These are phyloP conservation scores for Gloeostereum incarnatum DNA, from an alignment of 768 basidiomycete species.

Conservation along the genomic window DNA sequence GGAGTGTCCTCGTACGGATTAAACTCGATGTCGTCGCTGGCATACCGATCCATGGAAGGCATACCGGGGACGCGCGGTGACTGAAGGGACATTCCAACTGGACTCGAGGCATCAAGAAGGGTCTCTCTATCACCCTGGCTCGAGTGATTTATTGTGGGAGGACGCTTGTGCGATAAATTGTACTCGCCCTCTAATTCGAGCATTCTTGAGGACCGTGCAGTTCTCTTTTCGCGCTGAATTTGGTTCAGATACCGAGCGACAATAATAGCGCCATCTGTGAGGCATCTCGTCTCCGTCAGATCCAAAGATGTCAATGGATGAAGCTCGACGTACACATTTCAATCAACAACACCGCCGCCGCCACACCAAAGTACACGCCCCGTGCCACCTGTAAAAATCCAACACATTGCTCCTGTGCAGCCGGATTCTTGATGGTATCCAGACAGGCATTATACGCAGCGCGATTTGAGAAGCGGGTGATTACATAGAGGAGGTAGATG, in stretches of 20 bases:
- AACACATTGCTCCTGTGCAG: conserved; percentile 34
- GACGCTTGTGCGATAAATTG: conserved; percentile 19
- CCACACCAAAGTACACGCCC: conserved; percentile 36
- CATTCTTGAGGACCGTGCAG: conserved; percentile 23
- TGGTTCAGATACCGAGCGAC: conserved; percentile 45
- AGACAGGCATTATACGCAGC: conserved; percentile 37
- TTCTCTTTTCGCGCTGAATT: conserved; percentile 40
- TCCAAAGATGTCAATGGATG: conserved; percentile 2
- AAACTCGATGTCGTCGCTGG: conserved; percentile 18
- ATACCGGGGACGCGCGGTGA: conserved; percentile 9
- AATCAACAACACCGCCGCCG: conserved; percentile 32
- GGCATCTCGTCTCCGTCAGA: conserved; percentile 2
- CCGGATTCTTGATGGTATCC: conserved; percentile 26
- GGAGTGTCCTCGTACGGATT: conserved; percentile 29
- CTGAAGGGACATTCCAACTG: not conserved
- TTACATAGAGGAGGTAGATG: conserved; percentile 38
- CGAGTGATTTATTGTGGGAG: conserved; percentile 14
- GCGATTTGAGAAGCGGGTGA: conserved; percentile 34
- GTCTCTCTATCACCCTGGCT: not conserved
- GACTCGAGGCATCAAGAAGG: not conserved
- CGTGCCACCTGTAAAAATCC: conserved; percentile 30
- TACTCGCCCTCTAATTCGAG: conserved; percentile 24
- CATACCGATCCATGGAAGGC: conserved; percentile 10
- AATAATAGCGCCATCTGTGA: conserved; percentile 41
- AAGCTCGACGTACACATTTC: conserved; percentile 43